Evolutionary conservation across 2,329 filamentous ascomycete genomes (phyloP).

Genomic region (Blastomyces parvus): DNA sequence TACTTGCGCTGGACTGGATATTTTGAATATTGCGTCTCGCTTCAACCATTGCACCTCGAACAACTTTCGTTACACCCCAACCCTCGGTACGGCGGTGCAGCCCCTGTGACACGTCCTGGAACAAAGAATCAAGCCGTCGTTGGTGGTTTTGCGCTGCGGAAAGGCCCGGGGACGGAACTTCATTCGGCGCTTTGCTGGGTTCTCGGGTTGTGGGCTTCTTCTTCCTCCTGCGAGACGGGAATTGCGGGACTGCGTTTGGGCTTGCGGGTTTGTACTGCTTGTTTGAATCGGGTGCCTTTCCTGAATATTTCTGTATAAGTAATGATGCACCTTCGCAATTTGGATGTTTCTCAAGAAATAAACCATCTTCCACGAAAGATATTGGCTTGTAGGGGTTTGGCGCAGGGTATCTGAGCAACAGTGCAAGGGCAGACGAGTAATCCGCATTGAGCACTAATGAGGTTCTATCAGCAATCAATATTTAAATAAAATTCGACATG

Average conservation of each 20-base stretch:
- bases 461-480: slow-evolving; percentile 16
- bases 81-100: slow-evolving; percentile 40
- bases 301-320: slow-evolving; percentile 40
- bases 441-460: slow-evolving; percentile 67
- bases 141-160: slow-evolving; percentile 32
- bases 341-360: slow-evolving; percentile 43
- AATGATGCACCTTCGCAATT: slow-evolving; percentile 35
- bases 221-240: slow-evolving; percentile 12
- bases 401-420: slow-evolving; percentile 74
- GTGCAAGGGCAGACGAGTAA: slow-evolving; percentile 72
- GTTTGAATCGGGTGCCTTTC: slow-evolving; percentile 31
- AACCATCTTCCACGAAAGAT: slow-evolving; percentile 76
- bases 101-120: slow-evolving; percentile 42
- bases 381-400: slow-evolving; percentile 58
- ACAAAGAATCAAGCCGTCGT: slow-evolving; percentile 37
- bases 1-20: slow-evolving; percentile 32
- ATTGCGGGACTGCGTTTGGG: background rate
- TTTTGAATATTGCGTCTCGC: slow-evolving; percentile 40
- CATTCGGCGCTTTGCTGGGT: slow-evolving; percentile 17
- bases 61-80: slow-evolving; percentile 42
- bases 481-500: slow-evolving; percentile 12
- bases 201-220: slow-evolving; percentile 9
- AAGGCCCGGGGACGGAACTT: slow-evolving; percentile 24
- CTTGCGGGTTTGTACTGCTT: slow-evolving; percentile 15
- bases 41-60: slow-evolving; percentile 40